Base-by-base conservation (phyloP, 306 rosid genomes). In the Cercis canadensis region DNA sequence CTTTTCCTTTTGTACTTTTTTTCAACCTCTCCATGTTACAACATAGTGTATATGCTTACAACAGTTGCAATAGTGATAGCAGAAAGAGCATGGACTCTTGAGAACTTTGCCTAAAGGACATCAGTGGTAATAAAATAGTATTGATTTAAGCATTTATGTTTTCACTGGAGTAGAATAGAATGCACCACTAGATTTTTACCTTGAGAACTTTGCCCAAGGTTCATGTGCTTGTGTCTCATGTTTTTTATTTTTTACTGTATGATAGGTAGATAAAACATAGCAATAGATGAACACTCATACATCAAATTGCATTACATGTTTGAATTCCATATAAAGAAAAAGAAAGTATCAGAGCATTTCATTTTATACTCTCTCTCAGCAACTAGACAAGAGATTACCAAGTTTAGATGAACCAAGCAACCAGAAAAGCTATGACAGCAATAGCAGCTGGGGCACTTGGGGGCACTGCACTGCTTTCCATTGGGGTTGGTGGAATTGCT, bases 401-500 rank as follows among this genome's bases (percentile, higher is more conserved):
- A n/a, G 46, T n/a, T 82, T 62, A 87, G 70, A 78, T 80, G 72
- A 85, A 75, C 77, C 86, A 72, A 53, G 82, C 82, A 67, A 73
- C 68, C 67, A 83, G 70, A 49, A 78, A 72, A 78, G 70, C 80
- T 18, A 72, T 44, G 78, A 55, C 83, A 16, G 76, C 80, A 46
- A 84, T 60, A 24, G 81, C 82, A 53, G 44, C 73, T 21, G 80
- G 74, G 40, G 57, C 80, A 72, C 71, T 47, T 33, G 76, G 18
- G 11, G 64, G 57, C 18, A 78, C 67, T 21, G 70, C 92, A 4
- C 45, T 19, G n/a, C 90, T 83, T 69, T 87, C 86, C 92, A 87
- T 85, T n/a, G 86, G 92, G 9, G 92, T 54, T 3, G 96, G 96
- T 21, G 92, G 88, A 79, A 86, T 78, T n/a, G 81, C 87, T 41